phyloP scores from a whole-genome alignment of 495 filamentous ascomycete species.

The Chaetomium tenue region DNA sequence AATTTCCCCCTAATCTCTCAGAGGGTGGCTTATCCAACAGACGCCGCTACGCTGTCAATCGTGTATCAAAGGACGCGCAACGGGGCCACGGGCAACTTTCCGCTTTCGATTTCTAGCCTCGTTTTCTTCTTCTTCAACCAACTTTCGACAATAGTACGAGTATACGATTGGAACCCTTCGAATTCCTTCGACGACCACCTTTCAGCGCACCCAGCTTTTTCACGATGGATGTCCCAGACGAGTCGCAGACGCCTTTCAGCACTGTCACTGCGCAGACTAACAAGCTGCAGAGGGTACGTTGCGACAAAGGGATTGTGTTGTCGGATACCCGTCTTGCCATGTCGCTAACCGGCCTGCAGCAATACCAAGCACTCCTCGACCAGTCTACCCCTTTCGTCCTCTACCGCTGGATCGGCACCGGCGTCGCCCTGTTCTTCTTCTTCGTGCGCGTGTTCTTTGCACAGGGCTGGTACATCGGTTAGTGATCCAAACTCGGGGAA shows the following conservation, averaged over 20 bases:
- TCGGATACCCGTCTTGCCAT: background rate
- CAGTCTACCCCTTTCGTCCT: slow-evolving; percentile 80
- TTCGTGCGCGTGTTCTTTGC: slow-evolving; percentile 83
- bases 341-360: slow-evolving; percentile 47
- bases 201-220: background rate
- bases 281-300: slow-evolving; percentile 45
- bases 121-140: background rate
- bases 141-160: background rate
- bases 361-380: slow-evolving; percentile 94
- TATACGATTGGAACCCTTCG: background rate
- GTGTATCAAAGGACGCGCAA: slow-evolving; percentile 13
- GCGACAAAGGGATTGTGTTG: background rate
- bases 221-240: slow-evolving; percentile 32
- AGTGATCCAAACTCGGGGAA: slow-evolving; percentile 28
- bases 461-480: slow-evolving; percentile 99
- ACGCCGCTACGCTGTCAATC: background rate
- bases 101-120: slow-evolving; percentile 6
- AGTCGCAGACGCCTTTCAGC: slow-evolving; percentile 36
- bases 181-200: background rate
- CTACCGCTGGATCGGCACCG: slow-evolving; percentile 88
- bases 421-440: slow-evolving; percentile 70
- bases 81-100: background rate
- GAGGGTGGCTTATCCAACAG: background rate
- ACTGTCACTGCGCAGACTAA: slow-evolving; percentile 33
- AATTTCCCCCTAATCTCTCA: slow-evolving; percentile 16